These are phyloP conservation scores for Blastobotrys peoriensis DNA, from an alignment of 805 yeast genomes.

Conservation along the genomic window DNA sequence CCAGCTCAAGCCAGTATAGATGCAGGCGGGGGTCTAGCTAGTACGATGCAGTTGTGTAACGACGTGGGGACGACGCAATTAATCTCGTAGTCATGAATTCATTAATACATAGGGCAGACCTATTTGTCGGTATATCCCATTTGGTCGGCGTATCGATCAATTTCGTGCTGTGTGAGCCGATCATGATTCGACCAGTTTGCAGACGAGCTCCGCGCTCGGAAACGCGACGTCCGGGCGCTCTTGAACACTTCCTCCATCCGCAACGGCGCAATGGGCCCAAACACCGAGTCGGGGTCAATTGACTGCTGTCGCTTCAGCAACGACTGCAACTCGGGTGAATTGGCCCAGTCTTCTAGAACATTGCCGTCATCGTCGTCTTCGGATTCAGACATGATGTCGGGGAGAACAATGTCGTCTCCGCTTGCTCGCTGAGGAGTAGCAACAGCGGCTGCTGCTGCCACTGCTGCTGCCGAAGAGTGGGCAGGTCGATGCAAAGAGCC, in stretches of 20 bases:
- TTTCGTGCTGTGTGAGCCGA: slow-evolving; percentile 41
- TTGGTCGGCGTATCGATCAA: slow-evolving; percentile 40
- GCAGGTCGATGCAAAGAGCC: neutral
- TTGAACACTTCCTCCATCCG: slow-evolving; percentile 65
- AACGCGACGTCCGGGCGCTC: slow-evolving; percentile 37
- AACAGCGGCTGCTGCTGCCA: slow-evolving; percentile 1
- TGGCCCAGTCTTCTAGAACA: slow-evolving; percentile 55
- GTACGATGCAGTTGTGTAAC: no score
- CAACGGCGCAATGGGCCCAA: slow-evolving; percentile 69
- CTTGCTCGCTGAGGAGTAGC: slow-evolving; percentile 1
- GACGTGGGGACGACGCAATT: no score
- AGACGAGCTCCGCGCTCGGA: slow-evolving; percentile 51
- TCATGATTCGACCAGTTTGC: slow-evolving; percentile 45
- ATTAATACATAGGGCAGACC: no score
- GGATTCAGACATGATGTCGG: slow-evolving; percentile 35
- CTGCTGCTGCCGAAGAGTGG: slow-evolving; percentile 5
- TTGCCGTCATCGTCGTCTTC: slow-evolving; percentile 49
- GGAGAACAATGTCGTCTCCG: slow-evolving; percentile 13
- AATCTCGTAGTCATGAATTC: no score
- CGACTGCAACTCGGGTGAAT: slow-evolving; percentile 47
- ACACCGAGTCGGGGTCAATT: slow-evolving; percentile 60
- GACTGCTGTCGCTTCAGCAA: slow-evolving; percentile 41
- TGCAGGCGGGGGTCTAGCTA: no score
- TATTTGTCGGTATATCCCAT: slow-evolving; percentile 35
- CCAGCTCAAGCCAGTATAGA: neutral